Conservation (phyloP, 345 rosid genomes). For the Eucalyptus cloeziana region DNA sequence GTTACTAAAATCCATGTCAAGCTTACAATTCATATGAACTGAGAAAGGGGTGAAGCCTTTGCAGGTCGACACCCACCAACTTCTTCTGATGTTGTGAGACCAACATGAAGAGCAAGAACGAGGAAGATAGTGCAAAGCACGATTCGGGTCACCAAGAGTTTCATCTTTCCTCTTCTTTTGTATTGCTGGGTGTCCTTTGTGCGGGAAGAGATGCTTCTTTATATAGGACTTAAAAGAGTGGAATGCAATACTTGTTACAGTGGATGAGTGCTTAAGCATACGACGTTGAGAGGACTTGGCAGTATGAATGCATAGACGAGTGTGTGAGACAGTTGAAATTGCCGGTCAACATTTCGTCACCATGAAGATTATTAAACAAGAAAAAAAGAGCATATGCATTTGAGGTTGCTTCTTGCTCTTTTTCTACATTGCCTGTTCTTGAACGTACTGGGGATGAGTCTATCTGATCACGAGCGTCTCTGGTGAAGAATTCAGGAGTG, state of each 20-base stretch:
- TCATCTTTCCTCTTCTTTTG: neutral
- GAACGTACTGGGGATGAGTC: neutral
- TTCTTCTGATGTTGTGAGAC: slow-evolving; percentile 14
- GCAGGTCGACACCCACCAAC: slow-evolving; percentile 6
- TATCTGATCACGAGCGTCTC: neutral
- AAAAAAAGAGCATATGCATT: neutral
- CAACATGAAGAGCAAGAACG: neutral
- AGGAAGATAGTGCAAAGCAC: slow-evolving; percentile 3
- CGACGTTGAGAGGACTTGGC: neutral
- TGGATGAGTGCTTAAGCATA: neutral
- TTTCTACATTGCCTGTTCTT: neutral
- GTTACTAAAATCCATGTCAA: neutral
- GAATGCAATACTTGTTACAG: neutral
- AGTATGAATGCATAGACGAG: neutral
- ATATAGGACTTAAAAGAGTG: neutral
- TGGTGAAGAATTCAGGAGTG: neutral
- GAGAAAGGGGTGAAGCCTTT: neutral
- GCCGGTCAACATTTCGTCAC: neutral
- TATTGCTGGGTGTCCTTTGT: neutral
- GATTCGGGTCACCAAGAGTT: neutral
- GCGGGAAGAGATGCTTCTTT: neutral
- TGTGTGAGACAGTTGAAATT: neutral
- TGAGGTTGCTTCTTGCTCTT: neutral
- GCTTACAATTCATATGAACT: neutral
- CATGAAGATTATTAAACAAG: neutral